Evolutionary conservation across 345 rosid species (phyloP).

Genomic region (Mallotus nudiflorus): DNA sequence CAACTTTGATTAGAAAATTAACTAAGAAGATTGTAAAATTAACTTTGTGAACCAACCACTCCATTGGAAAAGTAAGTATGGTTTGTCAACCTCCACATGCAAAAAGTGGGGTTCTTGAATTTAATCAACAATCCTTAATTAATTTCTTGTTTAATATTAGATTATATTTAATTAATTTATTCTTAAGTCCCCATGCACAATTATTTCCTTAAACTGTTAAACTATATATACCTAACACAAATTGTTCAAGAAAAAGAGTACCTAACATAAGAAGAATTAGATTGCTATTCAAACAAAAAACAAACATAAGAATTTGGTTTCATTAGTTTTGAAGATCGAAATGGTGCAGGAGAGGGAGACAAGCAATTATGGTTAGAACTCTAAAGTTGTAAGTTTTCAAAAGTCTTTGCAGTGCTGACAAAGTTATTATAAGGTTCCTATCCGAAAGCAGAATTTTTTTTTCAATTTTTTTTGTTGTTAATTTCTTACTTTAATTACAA

Average conservation of each 20-base stretch:
- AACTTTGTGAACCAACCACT: slow-evolving; percentile 54
- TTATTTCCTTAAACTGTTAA: too few species aligned
- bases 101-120: slow-evolving; percentile 31
- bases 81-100: slow-evolving; percentile 69
- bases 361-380: neutral
- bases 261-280: neutral
- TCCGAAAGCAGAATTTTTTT: too few species aligned
- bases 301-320: neutral
- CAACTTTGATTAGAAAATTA: slow-evolving; percentile 28
- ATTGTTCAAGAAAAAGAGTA: too few species aligned
- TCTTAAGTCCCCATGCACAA: neutral
- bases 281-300: too few species aligned
- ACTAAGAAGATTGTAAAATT: slow-evolving; percentile 14
- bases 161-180: neutral
- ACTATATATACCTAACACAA: too few species aligned
- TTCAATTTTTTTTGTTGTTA: too few species aligned
- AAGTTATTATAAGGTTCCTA: neutral
- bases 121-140: too few species aligned
- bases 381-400: neutral
- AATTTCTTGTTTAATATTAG: neutral
- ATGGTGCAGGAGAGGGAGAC: neutral
- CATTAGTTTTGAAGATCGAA: neutral
- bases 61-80: slow-evolving; percentile 35
- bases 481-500: too few species aligned
- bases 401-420: neutral